Evolutionary conservation across 768 basidiomycete species (phyloP), one percentile per base, ranked within the genome.

Genomic region (Lactarius quietus): DNA sequence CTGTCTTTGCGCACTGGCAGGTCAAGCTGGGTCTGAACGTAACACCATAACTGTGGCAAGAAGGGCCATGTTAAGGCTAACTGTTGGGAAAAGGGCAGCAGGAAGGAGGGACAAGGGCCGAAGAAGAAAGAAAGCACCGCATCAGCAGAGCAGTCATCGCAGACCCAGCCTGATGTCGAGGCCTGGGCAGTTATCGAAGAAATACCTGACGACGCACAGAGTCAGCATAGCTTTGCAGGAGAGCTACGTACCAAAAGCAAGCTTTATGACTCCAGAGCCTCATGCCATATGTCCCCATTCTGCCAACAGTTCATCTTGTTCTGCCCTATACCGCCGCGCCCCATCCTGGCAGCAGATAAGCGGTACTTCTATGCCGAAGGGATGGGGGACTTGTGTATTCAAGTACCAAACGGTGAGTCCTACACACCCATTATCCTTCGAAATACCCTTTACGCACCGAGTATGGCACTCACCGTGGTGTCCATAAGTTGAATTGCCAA

Each of bases 51-150:
- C 59, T 79, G 77, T 67, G 67, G 62, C 61, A 72, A 65, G 68
- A 57, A 35, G 41, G 72, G 76, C 1, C 76, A 79, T 79, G n/a
- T n/a, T n/a, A n/a, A n/a, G n/a, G n/a, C n/a, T n/a, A n/a, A n/a
- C n/a, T n/a, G n/a, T n/a, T n/a, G 68, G 63, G 69, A 70, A 14
- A 61, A 71, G 53, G 78, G 77, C 14, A 74, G 78, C 31, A 75
- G 77, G 51, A 75, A 76, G 66, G 76, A 76, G 52, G 77, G 78
- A 8, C 77, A 79, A 71, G 67, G 74, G 7, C 76, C 72, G 0
- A 65, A 72, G 9, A 36, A 10, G 36, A 36, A 36, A 12, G 36
- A 36, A 7, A 12, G 36, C 12, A 12, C 36, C 6, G 20, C 48
- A 51, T 1, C n/a, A 9, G 20, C 15, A 1, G 48, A 51, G 18